Conservation (phyloP, 768 basidiomycete species). For the Zangia roseola region DNA sequence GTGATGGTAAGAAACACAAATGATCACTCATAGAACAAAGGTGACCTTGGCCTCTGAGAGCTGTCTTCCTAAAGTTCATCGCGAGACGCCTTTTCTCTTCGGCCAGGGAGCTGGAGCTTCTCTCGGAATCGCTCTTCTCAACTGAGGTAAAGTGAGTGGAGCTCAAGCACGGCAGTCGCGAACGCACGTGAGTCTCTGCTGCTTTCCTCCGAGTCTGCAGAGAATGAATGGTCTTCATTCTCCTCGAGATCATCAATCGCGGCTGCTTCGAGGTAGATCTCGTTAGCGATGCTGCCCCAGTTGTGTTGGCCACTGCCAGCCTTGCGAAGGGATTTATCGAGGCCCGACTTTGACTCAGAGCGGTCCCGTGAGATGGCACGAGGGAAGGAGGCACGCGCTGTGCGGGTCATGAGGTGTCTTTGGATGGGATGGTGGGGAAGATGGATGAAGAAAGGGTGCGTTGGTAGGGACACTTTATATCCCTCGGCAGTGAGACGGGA, state of each 20-base stretch:
- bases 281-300: constrained; percentile 76
- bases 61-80: constrained; percentile 67
- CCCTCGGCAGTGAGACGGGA: neutral
- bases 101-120: constrained; percentile 44
- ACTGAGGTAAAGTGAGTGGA: constrained; percentile 14
- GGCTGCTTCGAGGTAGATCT: constrained; percentile 57
- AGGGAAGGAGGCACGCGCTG: constrained; percentile 68
- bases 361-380: constrained; percentile 75
- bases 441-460: neutral
- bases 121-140: constrained; percentile 32
- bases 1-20: constrained; percentile 3
- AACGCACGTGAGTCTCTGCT: constrained; percentile 23
- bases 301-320: constrained; percentile 79
- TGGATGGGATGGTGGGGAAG: neutral
- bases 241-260: constrained; percentile 47
- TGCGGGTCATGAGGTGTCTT: constrained; percentile 66
- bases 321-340: constrained; percentile 71
- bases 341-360: constrained; percentile 74
- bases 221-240: constrained; percentile 43
- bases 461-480: constrained; percentile 20
- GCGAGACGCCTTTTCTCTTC: constrained; percentile 69
- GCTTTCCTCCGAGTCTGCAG: constrained; percentile 25
- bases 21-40: neutral
- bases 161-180: neutral
- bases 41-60: constrained; percentile 58